Conservation (phyloP, 2,329 filamentous ascomycete genomes). For the Ophiostoma perfectum region DNA sequence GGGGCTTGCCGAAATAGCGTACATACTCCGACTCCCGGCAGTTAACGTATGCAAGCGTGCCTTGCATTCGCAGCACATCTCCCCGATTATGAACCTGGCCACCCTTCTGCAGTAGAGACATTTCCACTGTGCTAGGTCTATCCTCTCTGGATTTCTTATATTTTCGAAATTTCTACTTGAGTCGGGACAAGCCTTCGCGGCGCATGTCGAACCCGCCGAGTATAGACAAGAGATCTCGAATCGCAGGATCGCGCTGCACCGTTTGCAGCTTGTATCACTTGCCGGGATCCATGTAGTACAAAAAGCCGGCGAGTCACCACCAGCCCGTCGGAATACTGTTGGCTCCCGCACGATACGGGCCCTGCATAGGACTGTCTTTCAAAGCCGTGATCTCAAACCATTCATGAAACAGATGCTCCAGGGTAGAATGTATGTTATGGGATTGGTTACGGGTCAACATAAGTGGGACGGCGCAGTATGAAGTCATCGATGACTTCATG, state of each 20-base stretch:
- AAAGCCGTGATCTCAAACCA: background rate
- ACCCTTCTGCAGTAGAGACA: no score
- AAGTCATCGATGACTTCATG: background rate
- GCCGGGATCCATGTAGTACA: background rate
- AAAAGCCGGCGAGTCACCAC: background rate
- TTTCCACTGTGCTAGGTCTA: no score
- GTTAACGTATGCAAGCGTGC: background rate
- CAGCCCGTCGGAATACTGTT: background rate
- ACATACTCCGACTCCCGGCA: background rate
- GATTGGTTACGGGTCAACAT: background rate
- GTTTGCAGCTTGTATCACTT: background rate
- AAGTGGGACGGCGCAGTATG: background rate
- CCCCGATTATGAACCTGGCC: no score
- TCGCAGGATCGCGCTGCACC: background rate
- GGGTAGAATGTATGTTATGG: background rate
- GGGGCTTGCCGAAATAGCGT: background rate
- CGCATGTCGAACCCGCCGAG: background rate
- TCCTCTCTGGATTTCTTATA: no score
- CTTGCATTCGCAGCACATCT: background rate
- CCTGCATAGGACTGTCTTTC: background rate
- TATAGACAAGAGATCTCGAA: background rate
- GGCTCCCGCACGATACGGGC: background rate
- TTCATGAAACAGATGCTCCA: background rate
- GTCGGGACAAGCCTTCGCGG: background rate
- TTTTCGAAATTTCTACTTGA: no score